phyloP scores from a whole-genome alignment of 1,284 basidiomycete species.

The Ceratobasidium sp. region DNA sequence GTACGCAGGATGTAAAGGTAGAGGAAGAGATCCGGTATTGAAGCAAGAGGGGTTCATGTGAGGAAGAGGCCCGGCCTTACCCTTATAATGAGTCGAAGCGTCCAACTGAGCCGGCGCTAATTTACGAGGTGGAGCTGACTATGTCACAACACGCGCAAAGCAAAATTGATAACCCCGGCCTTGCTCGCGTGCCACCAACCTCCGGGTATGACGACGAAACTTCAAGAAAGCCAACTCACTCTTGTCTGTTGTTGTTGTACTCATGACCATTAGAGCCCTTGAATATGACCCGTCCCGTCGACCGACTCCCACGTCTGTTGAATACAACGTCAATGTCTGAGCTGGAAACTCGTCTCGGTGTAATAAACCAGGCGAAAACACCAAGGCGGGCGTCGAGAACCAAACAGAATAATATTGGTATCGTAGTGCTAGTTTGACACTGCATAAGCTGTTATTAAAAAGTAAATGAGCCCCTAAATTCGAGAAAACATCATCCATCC shows the following conservation, averaged over 20 bases:
- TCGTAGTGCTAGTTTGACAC: constrained; percentile 4
- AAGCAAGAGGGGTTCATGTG: constrained; percentile 14
- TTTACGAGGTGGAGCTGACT: constrained; percentile 29
- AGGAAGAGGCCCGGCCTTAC: not conserved
- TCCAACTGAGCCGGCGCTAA: constrained; percentile 25
- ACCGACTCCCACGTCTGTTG: too few relatives aligned
- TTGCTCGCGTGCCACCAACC: too few relatives aligned
- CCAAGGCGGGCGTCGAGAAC: not conserved
- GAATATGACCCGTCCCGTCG: too few relatives aligned
- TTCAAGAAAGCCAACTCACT: not conserved
- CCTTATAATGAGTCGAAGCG: constrained; percentile 41
- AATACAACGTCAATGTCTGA: not conserved
- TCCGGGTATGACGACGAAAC: too few relatives aligned
- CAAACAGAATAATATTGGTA: constrained; percentile 33
- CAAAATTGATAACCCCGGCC: too few relatives aligned
- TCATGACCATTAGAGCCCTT: not conserved
- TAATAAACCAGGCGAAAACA: not conserved
- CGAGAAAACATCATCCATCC: constrained; percentile 13
- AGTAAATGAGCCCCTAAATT: constrained; percentile 16
- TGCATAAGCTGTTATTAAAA: constrained; percentile 14
- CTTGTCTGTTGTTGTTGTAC: not conserved
- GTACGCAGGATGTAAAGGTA: not conserved
- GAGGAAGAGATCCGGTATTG: not conserved
- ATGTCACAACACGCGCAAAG: too few relatives aligned
- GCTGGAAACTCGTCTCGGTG: constrained; percentile 26